A percentile compares a stretch with the other conserved stretches of the same genome.
phyloP scores from a whole-genome alignment of 2,329 filamentous ascomycete species.

The Atkinsonella hypoxylon region DNA sequence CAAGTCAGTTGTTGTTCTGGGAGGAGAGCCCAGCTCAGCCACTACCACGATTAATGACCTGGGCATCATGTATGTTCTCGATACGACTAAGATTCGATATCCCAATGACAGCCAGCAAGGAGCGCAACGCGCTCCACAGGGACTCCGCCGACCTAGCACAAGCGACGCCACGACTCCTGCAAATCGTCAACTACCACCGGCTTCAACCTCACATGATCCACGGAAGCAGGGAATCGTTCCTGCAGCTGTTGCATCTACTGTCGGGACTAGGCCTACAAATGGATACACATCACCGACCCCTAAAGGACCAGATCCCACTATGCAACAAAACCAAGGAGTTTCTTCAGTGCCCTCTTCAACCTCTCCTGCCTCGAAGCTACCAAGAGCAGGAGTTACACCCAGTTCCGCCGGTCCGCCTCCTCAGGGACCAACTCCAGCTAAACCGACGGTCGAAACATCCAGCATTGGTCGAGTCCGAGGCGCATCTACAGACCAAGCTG shows the following conservation, averaged over 20 bases:
- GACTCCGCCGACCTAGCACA: slow-evolving; percentile 29
- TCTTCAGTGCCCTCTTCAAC: neutral
- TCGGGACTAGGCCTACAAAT: slow-evolving; percentile 27
- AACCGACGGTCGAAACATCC: slow-evolving; percentile 30
- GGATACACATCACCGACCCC: slow-evolving; percentile 27
- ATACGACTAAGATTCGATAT: slow-evolving; percentile 93
- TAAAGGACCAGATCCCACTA: slow-evolving; percentile 25
- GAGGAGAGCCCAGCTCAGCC: slow-evolving; percentile 86
- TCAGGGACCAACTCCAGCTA: slow-evolving; percentile 38
- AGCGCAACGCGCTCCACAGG: slow-evolving; percentile 27
- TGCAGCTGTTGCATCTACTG: slow-evolving; percentile 9
- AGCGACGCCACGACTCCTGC: slow-evolving; percentile 19
- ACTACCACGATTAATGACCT: slow-evolving; percentile 72
- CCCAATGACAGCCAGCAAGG: slow-evolving; percentile 55
- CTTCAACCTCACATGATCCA: neutral
- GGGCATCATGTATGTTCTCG: slow-evolving; percentile 79
- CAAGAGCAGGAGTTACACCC: slow-evolving; percentile 16
- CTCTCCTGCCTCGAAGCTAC: slow-evolving; percentile 25
- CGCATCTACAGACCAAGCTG: slow-evolving; percentile 34
- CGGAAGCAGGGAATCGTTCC: slow-evolving; percentile 2
- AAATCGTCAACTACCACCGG: slow-evolving; percentile 25
- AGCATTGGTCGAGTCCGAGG: slow-evolving; percentile 33
- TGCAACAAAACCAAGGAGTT: slow-evolving; percentile 19
- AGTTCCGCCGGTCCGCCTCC: slow-evolving; percentile 40
- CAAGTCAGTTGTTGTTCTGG: slow-evolving; percentile 84